Base-by-base conservation (phyloP, 345 rosid genomes). In the Viola odorata region DNA sequence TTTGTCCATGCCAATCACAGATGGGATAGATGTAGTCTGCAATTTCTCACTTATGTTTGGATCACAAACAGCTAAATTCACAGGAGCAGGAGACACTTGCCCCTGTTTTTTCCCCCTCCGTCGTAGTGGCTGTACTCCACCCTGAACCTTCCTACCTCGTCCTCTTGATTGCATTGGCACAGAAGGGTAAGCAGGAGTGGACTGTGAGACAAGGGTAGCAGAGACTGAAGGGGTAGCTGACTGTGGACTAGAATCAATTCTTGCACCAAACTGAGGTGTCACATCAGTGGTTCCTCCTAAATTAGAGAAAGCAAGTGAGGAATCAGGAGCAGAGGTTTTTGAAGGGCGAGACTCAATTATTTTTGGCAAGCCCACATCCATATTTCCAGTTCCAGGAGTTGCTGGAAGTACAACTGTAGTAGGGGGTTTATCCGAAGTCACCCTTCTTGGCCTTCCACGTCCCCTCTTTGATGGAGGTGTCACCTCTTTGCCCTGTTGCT, bases 401-500 rank as follows among this genome's bases (percentile, higher is more conserved):
- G 64, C 71, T 57, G 78, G 59, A 50, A 57, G 54, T 49, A 68
- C 50, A 63, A 63, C 49, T 1, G 73, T 63, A 49, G 74, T 44
- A 6, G 79, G 84, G 73, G 85, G 62, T 71, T 69, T 85, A 56
- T 81, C 87, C 7, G 73, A 48, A 47, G 69, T 45, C 57, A 54
- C 84, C 77, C 91, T 82, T 72, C 85, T 83, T 37, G 98, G 98
- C 73, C 98, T 86, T 63, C 98, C 98, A 75, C 98, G 91, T 16
- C 98, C 96, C 60, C 98, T 78, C 75, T 86, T 91, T 45, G 86
- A 71, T 65, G 98, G 94, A 52, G 85, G 85, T 45, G 85, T 86
- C 61, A 70, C 81, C 66, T 91, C 88, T 51, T 77, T 78, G 68
- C 49, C 72, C 68, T 68, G 79, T 59, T 66, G 83, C 51, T 58